phyloP scores from a whole-genome alignment of 148 eudicot genomes.

The Tetragonia tetragonoides region DNA sequence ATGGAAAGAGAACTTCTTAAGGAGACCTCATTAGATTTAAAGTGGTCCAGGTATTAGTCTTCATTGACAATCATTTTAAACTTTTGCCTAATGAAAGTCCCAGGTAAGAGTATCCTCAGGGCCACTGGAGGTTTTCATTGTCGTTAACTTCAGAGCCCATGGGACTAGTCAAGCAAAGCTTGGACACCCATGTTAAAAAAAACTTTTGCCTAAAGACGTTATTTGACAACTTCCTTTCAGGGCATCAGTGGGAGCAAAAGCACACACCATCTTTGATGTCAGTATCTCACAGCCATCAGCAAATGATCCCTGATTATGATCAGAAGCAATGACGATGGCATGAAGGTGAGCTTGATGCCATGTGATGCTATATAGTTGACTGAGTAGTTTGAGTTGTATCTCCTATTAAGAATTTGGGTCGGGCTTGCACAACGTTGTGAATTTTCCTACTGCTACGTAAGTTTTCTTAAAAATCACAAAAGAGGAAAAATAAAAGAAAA shows the following conservation, averaged over 20 bases:
- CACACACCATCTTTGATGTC: background rate
- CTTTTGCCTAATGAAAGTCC: too few relatives aligned
- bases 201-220: background rate
- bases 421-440: background rate
- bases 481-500: constrained; percentile 5
- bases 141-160: too few relatives aligned
- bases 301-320: background rate
- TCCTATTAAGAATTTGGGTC: too few relatives aligned
- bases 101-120: too few relatives aligned
- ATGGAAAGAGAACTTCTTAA: background rate
- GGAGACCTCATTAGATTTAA: background rate
- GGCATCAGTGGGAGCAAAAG: background rate
- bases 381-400: too few relatives aligned
- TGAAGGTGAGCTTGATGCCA: background rate
- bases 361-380: background rate
- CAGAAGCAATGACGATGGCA: background rate
- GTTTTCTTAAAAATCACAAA: background rate
- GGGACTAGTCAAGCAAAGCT: too few relatives aligned
- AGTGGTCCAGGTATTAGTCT: background rate
- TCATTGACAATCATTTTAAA: background rate
- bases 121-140: too few relatives aligned
- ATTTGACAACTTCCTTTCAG: background rate
- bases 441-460: too few relatives aligned
- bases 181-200: too few relatives aligned
- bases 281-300: background rate